Evolutionary conservation across 78 protist genomes (phyloP).

Genomic region (Creolimax fragrantissima): DNA sequence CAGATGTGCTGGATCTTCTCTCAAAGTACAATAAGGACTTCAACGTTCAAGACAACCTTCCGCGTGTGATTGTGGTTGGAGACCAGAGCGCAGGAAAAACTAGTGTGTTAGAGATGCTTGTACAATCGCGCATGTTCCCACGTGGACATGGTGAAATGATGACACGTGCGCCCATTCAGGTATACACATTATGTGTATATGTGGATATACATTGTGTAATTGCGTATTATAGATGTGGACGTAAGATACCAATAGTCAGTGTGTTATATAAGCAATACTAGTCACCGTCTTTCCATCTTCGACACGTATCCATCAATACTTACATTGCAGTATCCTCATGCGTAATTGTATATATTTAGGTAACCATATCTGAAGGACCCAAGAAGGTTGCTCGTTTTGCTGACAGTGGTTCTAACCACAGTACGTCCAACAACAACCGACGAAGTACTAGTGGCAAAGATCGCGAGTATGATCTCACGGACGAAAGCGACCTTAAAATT

Average conservation of each 20-base stretch:
- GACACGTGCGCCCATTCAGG: slow-evolving; percentile 37
- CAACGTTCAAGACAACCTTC: slow-evolving; percentile 4
- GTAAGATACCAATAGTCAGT: too few species aligned
- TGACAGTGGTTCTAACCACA: background rate
- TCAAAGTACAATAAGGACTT: background rate
- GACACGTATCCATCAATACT: background rate
- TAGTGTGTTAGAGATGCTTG: slow-evolving; percentile 30
- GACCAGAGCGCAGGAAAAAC: slow-evolving; percentile 44
- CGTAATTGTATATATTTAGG: background rate
- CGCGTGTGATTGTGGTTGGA: slow-evolving; percentile 32
- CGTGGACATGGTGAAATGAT: slow-evolving; percentile 43
- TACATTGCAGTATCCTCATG: background rate
- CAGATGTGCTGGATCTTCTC: slow-evolving; percentile 11
- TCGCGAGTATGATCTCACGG: slow-evolving; percentile 11
- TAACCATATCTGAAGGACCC: slow-evolving; percentile 23
- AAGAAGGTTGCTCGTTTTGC: background rate
- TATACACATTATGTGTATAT: background rate
- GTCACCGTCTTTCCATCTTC: too few species aligned
- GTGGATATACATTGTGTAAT: background rate
- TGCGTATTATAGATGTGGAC: too few species aligned
- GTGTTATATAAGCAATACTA: too few species aligned
- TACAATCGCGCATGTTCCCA: slow-evolving; percentile 28
- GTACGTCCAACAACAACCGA: background rate
- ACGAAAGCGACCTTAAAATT: background rate
- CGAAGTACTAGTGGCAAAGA: too few species aligned